phyloP scores from a whole-genome alignment of 441 rosid genomes.

The Heliophila coronopifolia region DNA sequence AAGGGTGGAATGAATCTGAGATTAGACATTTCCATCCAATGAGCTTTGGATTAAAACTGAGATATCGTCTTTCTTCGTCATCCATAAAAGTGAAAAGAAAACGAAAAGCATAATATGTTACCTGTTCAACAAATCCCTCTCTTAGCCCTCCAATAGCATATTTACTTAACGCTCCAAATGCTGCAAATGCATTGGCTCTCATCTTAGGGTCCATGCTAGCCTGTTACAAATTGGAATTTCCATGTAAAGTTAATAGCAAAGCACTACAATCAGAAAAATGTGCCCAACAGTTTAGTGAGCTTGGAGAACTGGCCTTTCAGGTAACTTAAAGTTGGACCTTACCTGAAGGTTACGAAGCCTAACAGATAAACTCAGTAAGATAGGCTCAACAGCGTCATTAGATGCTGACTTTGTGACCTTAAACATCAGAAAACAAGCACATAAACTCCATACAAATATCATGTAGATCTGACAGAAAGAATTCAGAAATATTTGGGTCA shows the following conservation, averaged over 20 bases:
- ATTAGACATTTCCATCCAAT: slow-evolving; percentile 14
- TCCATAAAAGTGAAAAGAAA: slow-evolving; percentile 7
- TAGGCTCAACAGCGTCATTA: slow-evolving; percentile 81
- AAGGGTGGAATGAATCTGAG: slow-evolving; percentile 69
- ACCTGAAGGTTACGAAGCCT: slow-evolving; percentile 96
- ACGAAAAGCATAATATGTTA: slow-evolving; percentile 16
- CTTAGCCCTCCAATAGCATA: slow-evolving; percentile 62
- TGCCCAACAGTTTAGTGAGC: slow-evolving; percentile 3
- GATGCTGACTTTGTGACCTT: slow-evolving; percentile 81
- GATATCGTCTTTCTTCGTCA: neutral
- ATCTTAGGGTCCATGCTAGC: slow-evolving; percentile 70
- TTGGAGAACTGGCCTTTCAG: neutral
- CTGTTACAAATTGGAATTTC: slow-evolving; percentile 36
- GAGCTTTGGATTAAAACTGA: neutral
- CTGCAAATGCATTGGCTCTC: slow-evolving; percentile 82
- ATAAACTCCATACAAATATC: neutral
- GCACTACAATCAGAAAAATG: neutral
- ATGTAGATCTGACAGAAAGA: neutral
- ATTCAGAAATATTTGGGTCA: slow-evolving; percentile 9
- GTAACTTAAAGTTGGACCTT: slow-evolving; percentile 11
- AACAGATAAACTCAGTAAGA: slow-evolving; percentile 71
- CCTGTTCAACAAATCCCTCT: slow-evolving; percentile 92
- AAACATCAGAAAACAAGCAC: slow-evolving; percentile 18
- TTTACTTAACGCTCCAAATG: slow-evolving; percentile 82
- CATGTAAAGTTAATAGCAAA: slow-evolving; percentile 6